These are phyloP conservation scores for Cladosporium sp. DNA, from an alignment of 2,329 filamentous ascomycete genomes.

Conservation along the genomic window DNA sequence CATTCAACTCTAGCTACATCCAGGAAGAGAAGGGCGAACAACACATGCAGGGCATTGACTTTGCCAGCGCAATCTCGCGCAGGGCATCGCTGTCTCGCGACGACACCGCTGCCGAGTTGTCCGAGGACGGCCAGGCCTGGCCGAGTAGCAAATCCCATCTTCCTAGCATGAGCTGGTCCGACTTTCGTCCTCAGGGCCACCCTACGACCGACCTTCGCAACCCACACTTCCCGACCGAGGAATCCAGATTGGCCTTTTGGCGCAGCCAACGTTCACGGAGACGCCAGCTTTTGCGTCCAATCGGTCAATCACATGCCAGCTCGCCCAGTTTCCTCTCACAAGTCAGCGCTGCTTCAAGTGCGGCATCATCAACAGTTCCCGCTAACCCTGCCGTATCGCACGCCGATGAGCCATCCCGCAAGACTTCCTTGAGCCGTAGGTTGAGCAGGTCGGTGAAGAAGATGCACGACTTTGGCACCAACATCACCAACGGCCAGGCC, in stretches of 20 bases:
- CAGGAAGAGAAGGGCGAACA: slow-evolving; percentile 1
- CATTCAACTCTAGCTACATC: slow-evolving; percentile 1
- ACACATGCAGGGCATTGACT: slow-evolving; percentile 10
- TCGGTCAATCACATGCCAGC: not conserved
- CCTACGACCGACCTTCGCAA: not conserved
- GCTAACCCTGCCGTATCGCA: not conserved
- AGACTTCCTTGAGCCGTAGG: slow-evolving; percentile 7
- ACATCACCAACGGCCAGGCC: slow-evolving; percentile 7
- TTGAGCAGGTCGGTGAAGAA: slow-evolving; percentile 12
- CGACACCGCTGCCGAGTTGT: slow-evolving; percentile 26
- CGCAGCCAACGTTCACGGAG: slow-evolving; percentile 9
- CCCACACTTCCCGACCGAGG: slow-evolving; percentile 11
- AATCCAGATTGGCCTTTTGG: slow-evolving; percentile 10
- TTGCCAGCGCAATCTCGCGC: not conserved
- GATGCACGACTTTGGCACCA: slow-evolving; percentile 11
- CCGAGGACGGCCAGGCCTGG: not conserved
- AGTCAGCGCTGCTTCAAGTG: not conserved
- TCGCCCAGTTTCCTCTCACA: slow-evolving; percentile 6
- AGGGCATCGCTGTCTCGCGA: slow-evolving; percentile 22
- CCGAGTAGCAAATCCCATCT: not conserved
- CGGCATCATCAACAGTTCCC: not conserved
- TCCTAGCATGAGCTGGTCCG: slow-evolving; percentile 8
- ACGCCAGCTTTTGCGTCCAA: slow-evolving; percentile 5
- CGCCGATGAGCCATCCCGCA: slow-evolving; percentile 5
- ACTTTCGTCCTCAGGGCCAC: not conserved